A percentile compares a stretch with the other conserved stretches of the same genome.
These are phyloP conservation scores for Zopfia rhizophila DNA, from an alignment of 2,329 filamentous ascomycete genomes.

Conservation along the genomic window DNA sequence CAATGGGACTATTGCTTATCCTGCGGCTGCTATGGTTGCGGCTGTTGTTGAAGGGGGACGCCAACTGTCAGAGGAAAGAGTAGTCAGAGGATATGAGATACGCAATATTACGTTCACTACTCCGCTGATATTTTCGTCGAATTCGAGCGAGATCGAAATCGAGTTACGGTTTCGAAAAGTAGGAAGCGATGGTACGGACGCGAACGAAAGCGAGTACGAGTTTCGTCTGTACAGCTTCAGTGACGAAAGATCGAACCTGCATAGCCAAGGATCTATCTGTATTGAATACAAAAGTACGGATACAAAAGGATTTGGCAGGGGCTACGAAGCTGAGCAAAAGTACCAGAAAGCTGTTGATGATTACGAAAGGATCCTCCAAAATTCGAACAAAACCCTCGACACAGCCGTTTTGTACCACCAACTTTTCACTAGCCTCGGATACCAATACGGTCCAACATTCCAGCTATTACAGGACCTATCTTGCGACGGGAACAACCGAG, in stretches of 20 bases:
- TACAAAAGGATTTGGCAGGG: background rate
- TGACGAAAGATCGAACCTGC: background rate
- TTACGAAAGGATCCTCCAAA: no score
- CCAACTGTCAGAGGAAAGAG: no score
- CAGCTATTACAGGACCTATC: background rate
- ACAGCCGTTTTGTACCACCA: no score
- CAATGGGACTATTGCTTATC: slow-evolving; percentile 35
- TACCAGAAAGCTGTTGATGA: background rate
- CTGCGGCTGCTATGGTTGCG: slow-evolving; percentile 44
- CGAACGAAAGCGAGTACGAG: background rate
- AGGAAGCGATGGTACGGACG: background rate
- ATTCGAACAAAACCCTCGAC: no score
- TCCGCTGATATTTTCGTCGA: slow-evolving; percentile 14
- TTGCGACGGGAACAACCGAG: background rate
- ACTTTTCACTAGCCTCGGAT: background rate
- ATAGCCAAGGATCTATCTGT: background rate
- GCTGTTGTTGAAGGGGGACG: slow-evolving; percentile 46
- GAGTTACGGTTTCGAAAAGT: slow-evolving; percentile 4
- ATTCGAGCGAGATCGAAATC: slow-evolving; percentile 11
- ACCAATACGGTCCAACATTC: slow-evolving; percentile 3
- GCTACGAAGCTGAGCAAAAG: no score
- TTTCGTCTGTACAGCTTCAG: background rate
- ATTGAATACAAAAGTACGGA: background rate
- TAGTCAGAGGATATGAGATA: background rate
- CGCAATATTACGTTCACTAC: slow-evolving; percentile 8